Base-by-base conservation (phyloP, 306 rosid genomes). In the Glycine tomentella region DNA sequence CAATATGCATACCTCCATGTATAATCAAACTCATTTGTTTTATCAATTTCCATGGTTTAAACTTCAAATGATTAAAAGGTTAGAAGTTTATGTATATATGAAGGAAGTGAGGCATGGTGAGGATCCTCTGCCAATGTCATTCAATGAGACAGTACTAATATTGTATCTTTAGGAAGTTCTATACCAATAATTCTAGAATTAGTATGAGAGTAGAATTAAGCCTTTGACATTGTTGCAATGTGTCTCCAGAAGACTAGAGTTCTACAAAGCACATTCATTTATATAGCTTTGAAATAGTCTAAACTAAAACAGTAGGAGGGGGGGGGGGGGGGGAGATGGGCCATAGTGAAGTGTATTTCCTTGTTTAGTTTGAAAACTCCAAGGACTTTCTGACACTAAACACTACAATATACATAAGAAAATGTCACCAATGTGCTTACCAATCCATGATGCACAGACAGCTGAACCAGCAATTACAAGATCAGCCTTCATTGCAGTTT, bases 401-500 rank as follows among this genome's bases (percentile, higher is more conserved):
- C 59, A 12, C 42, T 48, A 76, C 14, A 75, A 59, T n/a, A 15
- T 14, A 51, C 33, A 82, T 31, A 4, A 68, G 38, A 9, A n/a
- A 64, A 79, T 59, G 33, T 16, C 56, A 57, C 40, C 40, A 82
- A 74, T 58, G 56, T 77, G 84, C 97, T 78, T 88, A 95, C 99
- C 99, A 31, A 95, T 93, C 99, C 99, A 95, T 49, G 97, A 91
- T 79, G 98, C 97, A 88, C 96, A 95, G 58, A 89, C 94, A 56
- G 98, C 99, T 50, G 99, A 95, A 57, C 99, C 98, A 44, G 98
- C 99, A 77, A 95, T 93, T 55, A 95, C 94, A 42, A 95, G 86
- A 85, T 95, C 99, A 58, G 93, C 90, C 90, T 95, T 95, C 99
- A 93, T 95, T 55, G 99, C 97, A 75, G 94, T 89, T 90, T 95